Evolutionary conservation across 345 rosid species (phyloP).

Genomic region (Dovyalis caffra): DNA sequence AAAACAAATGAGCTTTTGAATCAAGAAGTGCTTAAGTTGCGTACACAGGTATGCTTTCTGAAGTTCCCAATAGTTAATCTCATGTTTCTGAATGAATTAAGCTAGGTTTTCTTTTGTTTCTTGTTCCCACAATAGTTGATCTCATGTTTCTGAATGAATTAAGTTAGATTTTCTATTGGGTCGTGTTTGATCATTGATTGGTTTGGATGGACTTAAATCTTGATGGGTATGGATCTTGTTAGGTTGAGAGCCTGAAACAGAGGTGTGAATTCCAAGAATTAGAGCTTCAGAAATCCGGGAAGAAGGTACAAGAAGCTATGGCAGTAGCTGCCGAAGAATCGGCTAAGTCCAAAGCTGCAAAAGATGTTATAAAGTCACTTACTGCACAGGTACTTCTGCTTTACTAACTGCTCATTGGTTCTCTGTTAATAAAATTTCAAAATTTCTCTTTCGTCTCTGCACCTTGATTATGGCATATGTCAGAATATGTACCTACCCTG

Average conservation of each 20-base stretch:
- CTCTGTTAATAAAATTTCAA: not conserved
- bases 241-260: conserved; percentile 77
- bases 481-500: not conserved
- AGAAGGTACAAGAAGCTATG: conserved; percentile 80
- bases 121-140: not conserved
- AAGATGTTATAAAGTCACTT: conserved; percentile 91
- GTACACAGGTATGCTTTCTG: conserved; percentile 65
- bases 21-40: conserved; percentile 84
- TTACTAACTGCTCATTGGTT: conserved; percentile 2
- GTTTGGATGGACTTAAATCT: conserved; percentile 1
- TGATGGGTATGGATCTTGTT: conserved; percentile 24
- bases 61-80: not conserved
- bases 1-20: conserved; percentile 90
- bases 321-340: conserved; percentile 74
- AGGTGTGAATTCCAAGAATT: conserved; percentile 82
- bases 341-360: conserved; percentile 80
- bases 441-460: not conserved
- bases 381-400: conserved; percentile 70
- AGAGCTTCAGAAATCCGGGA: conserved; percentile 77
- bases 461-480: not conserved
- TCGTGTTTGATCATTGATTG: not conserved
- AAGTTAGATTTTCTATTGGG: not conserved
- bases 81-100: conserved; percentile 4
- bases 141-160: conserved; percentile 2
- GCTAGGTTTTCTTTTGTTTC: not conserved